Evolutionary conservation across 2,329 filamentous ascomycete genomes (phyloP), one percentile per base, ranked within the genome.

Genomic region (Cordyceps cateniannulata): DNA sequence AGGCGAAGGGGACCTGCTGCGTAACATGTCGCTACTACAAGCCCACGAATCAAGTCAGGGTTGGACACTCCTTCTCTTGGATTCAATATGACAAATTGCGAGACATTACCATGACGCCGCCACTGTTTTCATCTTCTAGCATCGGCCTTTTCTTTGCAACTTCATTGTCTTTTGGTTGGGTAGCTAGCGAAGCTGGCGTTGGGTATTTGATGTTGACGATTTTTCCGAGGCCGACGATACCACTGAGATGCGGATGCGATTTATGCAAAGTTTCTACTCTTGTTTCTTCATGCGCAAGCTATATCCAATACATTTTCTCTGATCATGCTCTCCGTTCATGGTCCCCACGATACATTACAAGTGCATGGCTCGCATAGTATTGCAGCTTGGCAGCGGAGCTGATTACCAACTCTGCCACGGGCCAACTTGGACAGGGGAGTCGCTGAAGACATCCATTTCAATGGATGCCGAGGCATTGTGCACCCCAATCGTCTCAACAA

Each of bases 401-500:
- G 7, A 50, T 53, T 55, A 63, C n/a, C 56, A 62, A 32, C 29
- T 57, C 48, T 80, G 75, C 81, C 81, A 83, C 1, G 65, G 62
- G 1, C 76, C 75, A 9, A 77, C 67, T 12, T 75, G 67, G 8
- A 83, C 71, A 0, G 75, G 73, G 9, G 77, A 76, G 60, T 81
- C 81, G 60, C 79, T 82, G 20, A 81, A 72, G 8, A 84, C 66
- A 65, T 81, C 85, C 2, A 83, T 76, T 47, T 77, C 74, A 8
- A 90, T 81, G 61, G 77, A 72, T 25, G 75, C 71, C 2, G 69
- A 65, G 3, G 66, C 67, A 25, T 69, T 67, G 25, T 70, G 78
- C 12, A 81, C 82, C n/a, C 86, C 89, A 68, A 93, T 82, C 65
- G 89, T 82, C 73, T 97, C 92, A 47, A 97, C 77, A 6, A 96